phyloP scores from a whole-genome alignment of 768 basidiomycete species.

The Calocybe indica region DNA sequence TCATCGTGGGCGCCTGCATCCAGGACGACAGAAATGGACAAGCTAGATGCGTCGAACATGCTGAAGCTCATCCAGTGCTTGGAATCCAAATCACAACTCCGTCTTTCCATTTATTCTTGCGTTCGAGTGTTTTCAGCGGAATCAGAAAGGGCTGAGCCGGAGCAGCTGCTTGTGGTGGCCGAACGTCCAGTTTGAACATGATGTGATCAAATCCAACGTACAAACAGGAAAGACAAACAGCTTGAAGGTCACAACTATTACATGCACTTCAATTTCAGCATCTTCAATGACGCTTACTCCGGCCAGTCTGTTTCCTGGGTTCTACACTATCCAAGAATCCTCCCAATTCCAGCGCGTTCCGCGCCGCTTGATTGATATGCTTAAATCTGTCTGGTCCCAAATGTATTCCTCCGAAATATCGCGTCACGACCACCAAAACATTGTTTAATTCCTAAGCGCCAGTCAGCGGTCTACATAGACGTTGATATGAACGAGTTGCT shows the following conservation, averaged over 20 bases:
- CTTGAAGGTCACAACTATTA: too few species aligned
- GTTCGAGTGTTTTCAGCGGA: too few species aligned
- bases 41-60: too few species aligned
- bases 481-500: constrained; percentile 10
- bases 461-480: not conserved
- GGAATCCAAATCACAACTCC: too few species aligned
- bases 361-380: constrained; percentile 93
- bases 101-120: too few species aligned
- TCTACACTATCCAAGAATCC: constrained; percentile 69
- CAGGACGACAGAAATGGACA: not conserved
- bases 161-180: too few species aligned
- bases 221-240: too few species aligned
- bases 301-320: constrained; percentile 22
- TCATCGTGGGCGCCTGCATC: not conserved
- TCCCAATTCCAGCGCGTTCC: constrained; percentile 83
- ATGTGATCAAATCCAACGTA: too few species aligned
- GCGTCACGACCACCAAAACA: constrained; percentile 87
- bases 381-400: constrained; percentile 86
- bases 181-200: too few species aligned
- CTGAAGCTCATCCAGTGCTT: too few species aligned
- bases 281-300: constrained; percentile 14
- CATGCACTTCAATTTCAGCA: too few species aligned
- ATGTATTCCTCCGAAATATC: constrained; percentile 91
- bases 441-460: constrained; percentile 62
- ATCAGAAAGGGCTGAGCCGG: too few species aligned